Percentiles rank a stretch among this genome's conserved stretches.
Conservation (phyloP, 129 eudicot species). For the carrot (Daucus carota) region DNA sequence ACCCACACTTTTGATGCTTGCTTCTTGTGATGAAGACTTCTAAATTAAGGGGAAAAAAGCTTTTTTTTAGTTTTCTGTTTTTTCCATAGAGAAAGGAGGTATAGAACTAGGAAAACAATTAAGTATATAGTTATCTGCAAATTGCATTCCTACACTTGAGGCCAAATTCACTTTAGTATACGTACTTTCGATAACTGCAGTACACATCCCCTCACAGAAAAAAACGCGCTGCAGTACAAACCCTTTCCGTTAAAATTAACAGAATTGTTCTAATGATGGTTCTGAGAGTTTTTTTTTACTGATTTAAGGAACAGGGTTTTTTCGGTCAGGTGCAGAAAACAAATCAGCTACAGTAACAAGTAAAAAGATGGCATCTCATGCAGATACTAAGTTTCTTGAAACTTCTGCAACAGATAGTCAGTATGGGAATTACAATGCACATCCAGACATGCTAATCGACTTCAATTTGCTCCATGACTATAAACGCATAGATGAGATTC, state of each 20-base stretch:
- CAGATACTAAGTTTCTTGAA: conserved; percentile 32
- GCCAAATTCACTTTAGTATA: too few relatives aligned
- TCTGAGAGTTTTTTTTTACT: conserved; percentile 91
- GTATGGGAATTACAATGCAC: conserved; percentile 32
- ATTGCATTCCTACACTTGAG: too few relatives aligned
- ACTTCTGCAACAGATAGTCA: conserved; percentile 30
- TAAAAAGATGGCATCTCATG: conserved; percentile 46
- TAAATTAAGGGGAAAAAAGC: not conserved
- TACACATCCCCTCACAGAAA: too few relatives aligned
- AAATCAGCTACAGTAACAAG: conserved; percentile 37
- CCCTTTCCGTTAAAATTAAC: too few relatives aligned
- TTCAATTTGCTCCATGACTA: conserved; percentile 46
- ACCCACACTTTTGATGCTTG: not conserved
- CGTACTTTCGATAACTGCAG: too few relatives aligned
- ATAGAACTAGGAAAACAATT: not conserved
- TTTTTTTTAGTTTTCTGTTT: not conserved
- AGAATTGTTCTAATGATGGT: conserved; percentile 89
- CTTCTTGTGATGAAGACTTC: not conserved
- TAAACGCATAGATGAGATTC: conserved; percentile 55
- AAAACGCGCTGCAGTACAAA: too few relatives aligned
- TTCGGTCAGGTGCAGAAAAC: conserved; percentile 49
- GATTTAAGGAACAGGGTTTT: conserved; percentile 63
- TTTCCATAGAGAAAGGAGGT: not conserved
- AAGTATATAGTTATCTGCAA: too few relatives aligned
- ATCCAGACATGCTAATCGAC: conserved; percentile 36